Conservation (phyloP, 1,284 basidiomycete species). For the Somion occarium region DNA sequence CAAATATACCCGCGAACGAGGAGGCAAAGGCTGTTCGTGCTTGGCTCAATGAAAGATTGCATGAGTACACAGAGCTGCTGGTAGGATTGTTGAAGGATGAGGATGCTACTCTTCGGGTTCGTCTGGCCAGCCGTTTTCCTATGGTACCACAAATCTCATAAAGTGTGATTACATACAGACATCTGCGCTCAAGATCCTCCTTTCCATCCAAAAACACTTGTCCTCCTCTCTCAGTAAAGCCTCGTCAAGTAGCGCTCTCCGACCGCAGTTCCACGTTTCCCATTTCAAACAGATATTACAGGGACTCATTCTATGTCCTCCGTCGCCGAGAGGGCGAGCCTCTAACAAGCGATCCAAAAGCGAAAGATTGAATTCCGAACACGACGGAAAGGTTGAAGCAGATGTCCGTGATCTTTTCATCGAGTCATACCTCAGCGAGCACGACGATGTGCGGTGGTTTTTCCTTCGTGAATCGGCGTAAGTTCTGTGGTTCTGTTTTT, state of each 20-base stretch:
- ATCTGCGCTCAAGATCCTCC: conserved; percentile 74
- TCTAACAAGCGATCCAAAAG: conserved; percentile 18
- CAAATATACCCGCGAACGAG: conserved; percentile 28
- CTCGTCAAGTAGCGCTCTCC: conserved; percentile 20
- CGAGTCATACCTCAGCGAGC: conserved; percentile 68
- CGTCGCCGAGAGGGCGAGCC: conserved; percentile 35
- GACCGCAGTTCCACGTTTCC: conserved; percentile 61
- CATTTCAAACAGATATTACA: conserved; percentile 66
- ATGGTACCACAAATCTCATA: no score
- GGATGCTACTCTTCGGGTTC: conserved; percentile 58
- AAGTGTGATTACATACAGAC: no score
- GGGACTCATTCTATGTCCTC: conserved; percentile 58
- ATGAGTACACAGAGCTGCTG: conserved; percentile 63
- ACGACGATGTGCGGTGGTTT: conserved; percentile 92
- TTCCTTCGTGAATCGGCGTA: conserved; percentile 86
- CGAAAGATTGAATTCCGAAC: conserved; percentile 12
- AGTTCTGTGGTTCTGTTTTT: conserved; percentile 21
- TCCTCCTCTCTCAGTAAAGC: conserved; percentile 57
- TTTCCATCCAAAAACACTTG: conserved; percentile 76
- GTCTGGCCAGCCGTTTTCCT: no score
- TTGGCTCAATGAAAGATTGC: conserved; percentile 73
- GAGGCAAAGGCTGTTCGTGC: conserved; percentile 61
- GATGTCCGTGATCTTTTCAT: conserved; percentile 66
- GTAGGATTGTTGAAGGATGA: conserved; percentile 70
- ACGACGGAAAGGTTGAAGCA: conserved; percentile 38